These are phyloP conservation scores for Populus euphratica DNA, from an alignment of 345 rosid genomes.

Conservation along the genomic window DNA sequence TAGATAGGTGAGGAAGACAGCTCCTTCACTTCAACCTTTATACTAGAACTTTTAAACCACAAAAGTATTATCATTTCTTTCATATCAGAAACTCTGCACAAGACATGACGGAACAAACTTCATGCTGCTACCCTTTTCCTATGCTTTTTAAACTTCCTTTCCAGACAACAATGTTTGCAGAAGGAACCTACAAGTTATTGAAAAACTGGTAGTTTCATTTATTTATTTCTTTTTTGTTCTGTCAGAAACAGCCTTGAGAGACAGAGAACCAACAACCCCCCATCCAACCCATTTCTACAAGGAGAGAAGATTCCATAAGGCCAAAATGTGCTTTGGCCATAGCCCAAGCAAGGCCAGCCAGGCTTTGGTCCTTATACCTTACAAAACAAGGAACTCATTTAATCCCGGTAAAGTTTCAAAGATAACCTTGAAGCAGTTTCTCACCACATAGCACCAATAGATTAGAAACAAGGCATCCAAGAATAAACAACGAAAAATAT, in stretches of 20 bases:
- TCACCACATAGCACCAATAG: background rate
- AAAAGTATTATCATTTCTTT: background rate
- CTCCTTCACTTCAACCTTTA: background rate
- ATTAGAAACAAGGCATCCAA: background rate
- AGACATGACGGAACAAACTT: background rate
- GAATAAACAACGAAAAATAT: background rate
- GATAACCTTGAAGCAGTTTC: background rate
- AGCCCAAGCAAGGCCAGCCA: background rate
- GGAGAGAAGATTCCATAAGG: background rate
- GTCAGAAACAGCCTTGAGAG: background rate
- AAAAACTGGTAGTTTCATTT: background rate
- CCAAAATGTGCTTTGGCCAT: background rate
- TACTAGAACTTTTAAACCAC: background rate
- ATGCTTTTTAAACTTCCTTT: background rate
- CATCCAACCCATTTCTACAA: background rate
- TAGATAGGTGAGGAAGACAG: background rate
- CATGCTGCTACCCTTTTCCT: background rate
- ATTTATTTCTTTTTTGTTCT: too few relatives aligned
- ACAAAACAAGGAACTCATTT: background rate
- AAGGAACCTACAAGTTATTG: background rate
- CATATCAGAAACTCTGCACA: background rate
- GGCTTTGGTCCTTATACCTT: background rate
- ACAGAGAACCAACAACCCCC: background rate
- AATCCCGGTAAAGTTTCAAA: background rate
- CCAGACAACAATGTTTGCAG: conserved; percentile 2